These are phyloP conservation scores for Albizia julibrissin DNA, from an alignment of 306 rosid species.

Conservation along the genomic window DNA sequence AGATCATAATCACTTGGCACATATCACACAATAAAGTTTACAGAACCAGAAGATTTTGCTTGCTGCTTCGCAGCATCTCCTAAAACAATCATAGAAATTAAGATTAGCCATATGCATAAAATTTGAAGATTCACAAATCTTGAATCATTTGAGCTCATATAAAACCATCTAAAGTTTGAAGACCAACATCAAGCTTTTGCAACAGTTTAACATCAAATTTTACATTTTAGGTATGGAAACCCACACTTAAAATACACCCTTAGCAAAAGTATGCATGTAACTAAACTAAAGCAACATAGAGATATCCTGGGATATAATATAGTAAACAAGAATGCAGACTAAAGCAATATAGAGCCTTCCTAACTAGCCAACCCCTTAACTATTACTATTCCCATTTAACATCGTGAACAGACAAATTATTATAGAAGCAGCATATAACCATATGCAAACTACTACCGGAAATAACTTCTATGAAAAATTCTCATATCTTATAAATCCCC, in stretches of 20 bases:
- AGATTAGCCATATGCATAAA: conserved; percentile 6
- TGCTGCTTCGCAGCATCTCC: conserved; percentile 50
- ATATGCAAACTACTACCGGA: background rate
- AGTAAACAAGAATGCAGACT: background rate
- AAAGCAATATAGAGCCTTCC: background rate
- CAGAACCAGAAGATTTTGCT: conserved; percentile 35
- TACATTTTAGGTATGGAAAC: conserved; percentile 25
- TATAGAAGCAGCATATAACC: background rate
- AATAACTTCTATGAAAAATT: background rate
- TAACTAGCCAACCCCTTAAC: background rate
- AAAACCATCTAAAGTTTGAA: conserved; percentile 5
- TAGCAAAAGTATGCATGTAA: background rate
- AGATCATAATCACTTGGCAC: conserved; percentile 15
- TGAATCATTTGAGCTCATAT: background rate
- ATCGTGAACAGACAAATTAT: background rate
- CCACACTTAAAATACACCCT: conserved; percentile 11
- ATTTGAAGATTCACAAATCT: background rate
- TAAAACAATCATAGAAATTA: conserved; percentile 34
- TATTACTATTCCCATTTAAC: background rate
- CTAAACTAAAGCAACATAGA: background rate
- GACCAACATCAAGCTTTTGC: conserved; percentile 16
- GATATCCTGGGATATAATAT: background rate
- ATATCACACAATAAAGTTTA: conserved; percentile 49
- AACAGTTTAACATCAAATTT: conserved; percentile 17
- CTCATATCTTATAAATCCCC: conserved; percentile 2